Evolutionary conservation across 2,329 filamentous ascomycete genomes (phyloP), one percentile per base, ranked within the genome.

Genomic region (Pseudomassariella vexata): DNA sequence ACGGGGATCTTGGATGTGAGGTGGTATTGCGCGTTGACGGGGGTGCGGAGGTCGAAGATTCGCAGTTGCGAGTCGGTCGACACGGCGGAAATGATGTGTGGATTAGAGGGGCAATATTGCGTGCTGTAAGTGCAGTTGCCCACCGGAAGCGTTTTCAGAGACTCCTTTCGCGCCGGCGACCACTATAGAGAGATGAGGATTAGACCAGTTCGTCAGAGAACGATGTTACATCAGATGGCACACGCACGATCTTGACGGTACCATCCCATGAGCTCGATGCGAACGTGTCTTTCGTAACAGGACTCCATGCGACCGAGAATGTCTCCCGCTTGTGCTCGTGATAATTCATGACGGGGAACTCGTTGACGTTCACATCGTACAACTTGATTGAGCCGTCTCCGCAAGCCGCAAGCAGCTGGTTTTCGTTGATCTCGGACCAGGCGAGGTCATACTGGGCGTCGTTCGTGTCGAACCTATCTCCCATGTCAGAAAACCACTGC

Each of bases 351-450:
- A 98, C 74, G 7, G 92, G 92, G 53, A 92, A 96, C 25, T 89
- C 75, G 46, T 56, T 70, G 20, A 94, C 72, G 4, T 73, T 76
- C 19, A 89, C 74, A 60, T 98, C 92, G 59, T 92, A 98, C 28
- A 98, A 76, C 64, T 95, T 95, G 51, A 98, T 74, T 34, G 85
- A 90, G 34, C 92, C 92, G 63, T 98, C 92, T 42, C 92, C 92
- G 45, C 85, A 89, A 1, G 88, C 89, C 2, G 83, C 82, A 14
- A 94, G 73, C 31, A 95, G 68, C 64, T 98, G 92, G 60, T 92
- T 94, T 65, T 95, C 90, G 65, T 98, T 89, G 46, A 87, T 77
- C 65, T 98, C 92, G 12, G 88, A 95, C 88, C 92, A 96, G 17
- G 89, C 76, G 32, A 92, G 70, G 62, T 98, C 92, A 61, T 94